Evolutionary conservation across 768 basidiomycete species (phyloP).

Genomic region (Lactarius pseudohatsudake): DNA sequence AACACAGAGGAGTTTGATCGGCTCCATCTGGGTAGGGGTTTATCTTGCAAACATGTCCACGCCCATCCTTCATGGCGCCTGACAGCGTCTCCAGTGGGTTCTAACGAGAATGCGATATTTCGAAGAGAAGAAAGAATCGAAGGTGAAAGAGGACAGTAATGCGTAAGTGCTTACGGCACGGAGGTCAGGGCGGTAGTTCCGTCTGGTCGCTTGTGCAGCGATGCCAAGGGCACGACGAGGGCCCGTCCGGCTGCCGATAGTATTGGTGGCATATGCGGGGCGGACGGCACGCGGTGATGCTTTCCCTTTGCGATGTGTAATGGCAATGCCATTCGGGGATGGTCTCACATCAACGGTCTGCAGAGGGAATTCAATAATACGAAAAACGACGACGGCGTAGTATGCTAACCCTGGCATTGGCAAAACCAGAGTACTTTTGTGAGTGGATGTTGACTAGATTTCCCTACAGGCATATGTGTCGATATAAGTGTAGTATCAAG

Average conservation of each 20-base stretch:
- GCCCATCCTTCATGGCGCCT: slow-evolving; percentile 78
- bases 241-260: slow-evolving; percentile 68
- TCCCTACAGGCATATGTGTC: slow-evolving; percentile 48
- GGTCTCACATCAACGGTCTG: slow-evolving; percentile 69
- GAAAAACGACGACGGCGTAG: not conserved
- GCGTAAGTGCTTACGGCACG: slow-evolving; percentile 57
- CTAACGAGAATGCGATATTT: slow-evolving; percentile 78
- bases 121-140: slow-evolving; percentile 21
- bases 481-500: not conserved
- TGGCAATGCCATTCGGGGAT: slow-evolving; percentile 53
- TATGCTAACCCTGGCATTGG: slow-evolving; percentile 69
- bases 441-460: slow-evolving; percentile 88
- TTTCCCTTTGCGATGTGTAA: slow-evolving; percentile 65
- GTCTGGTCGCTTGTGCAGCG: slow-evolving; percentile 56
- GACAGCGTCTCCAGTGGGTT: slow-evolving; percentile 77
- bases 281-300: slow-evolving; percentile 53
- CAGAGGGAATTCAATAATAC: not conserved
- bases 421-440: slow-evolving; percentile 88
- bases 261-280: slow-evolving; percentile 47
- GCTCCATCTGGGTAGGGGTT: slow-evolving; percentile 45
- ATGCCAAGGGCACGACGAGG: slow-evolving; percentile 68
- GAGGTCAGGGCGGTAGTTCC: slow-evolving; percentile 76
- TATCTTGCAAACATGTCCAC: slow-evolving; percentile 93
- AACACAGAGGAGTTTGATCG: slow-evolving; percentile 61
- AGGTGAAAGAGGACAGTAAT: not conserved